A percentile compares a stretch with the other conserved stretches of the same genome.
Conservation (phyloP, 1,284 basidiomycete species). For the Gymnopus androsaceus region DNA sequence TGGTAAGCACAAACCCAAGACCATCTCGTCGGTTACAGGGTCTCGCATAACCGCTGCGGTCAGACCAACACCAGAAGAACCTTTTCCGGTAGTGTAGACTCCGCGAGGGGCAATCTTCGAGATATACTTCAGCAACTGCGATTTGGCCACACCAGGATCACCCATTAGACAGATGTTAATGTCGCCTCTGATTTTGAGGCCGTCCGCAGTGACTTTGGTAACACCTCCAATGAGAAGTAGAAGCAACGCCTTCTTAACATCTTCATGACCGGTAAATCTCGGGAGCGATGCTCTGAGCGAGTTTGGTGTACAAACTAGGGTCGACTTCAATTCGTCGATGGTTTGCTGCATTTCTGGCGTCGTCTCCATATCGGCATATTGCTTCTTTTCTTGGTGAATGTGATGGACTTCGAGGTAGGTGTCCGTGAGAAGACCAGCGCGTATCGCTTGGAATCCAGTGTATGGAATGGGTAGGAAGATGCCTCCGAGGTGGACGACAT, state of each 20-base stretch:
- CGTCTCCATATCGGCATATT: constrained; percentile 92
- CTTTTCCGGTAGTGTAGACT: constrained; percentile 97
- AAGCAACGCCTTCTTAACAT: constrained; percentile 97
- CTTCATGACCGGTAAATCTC: constrained; percentile 98
- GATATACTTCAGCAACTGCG: constrained; percentile 97
- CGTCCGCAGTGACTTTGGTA: constrained; percentile 92
- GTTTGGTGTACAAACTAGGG: constrained; percentile 80
- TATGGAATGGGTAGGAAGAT: constrained; percentile 91
- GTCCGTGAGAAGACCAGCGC: constrained; percentile 94
- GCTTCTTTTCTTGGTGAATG: constrained; percentile 95
- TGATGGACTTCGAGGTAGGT: constrained; percentile 94
- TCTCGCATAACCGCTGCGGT: constrained; percentile 99
- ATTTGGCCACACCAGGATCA: constrained; percentile 99
- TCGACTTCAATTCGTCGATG: constrained; percentile 78
- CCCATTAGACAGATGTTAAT: constrained; percentile 99
- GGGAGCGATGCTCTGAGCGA: constrained; percentile 90
- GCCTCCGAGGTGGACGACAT: constrained; percentile 90
- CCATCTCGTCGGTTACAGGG: constrained; percentile 99
- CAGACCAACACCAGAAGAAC: constrained; percentile 96
- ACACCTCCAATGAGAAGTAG: constrained; percentile 94
- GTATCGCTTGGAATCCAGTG: constrained; percentile 85
- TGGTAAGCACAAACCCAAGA: constrained; percentile 74
- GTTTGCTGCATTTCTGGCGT: constrained; percentile 82
- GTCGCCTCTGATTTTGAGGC: constrained; percentile 98
- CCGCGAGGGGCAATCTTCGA: constrained; percentile 97